Evolutionary conservation across 129 eudicot genomes (phyloP).

Genomic region (Artemisia tridentata): DNA sequence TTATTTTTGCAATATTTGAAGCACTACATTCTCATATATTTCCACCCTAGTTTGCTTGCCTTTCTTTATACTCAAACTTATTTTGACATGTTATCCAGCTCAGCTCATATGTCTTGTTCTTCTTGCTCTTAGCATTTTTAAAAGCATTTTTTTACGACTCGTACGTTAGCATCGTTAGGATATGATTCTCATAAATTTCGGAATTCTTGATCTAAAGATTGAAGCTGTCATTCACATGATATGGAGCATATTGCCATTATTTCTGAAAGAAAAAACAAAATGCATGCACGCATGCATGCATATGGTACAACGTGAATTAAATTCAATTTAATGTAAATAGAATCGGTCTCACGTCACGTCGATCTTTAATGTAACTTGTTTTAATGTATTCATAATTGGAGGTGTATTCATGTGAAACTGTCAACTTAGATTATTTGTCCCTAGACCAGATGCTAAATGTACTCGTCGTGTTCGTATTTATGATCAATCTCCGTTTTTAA

Average conservation of each 20-base stretch:
- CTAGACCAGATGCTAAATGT: background rate
- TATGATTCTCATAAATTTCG: too few relatives aligned
- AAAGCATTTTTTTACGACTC: too few relatives aligned
- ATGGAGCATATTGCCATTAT: background rate
- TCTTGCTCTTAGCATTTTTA: too few relatives aligned
- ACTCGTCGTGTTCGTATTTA: background rate
- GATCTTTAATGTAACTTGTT: background rate
- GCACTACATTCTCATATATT: too few relatives aligned
- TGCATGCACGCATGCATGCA: slow-evolving; percentile 5
- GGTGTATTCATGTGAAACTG: slow-evolving; percentile 18
- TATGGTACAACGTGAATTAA: background rate
- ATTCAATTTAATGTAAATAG: slow-evolving; percentile 3
- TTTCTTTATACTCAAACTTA: too few relatives aligned
- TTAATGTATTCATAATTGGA: background rate
- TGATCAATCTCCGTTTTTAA: background rate
- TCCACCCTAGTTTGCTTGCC: too few relatives aligned
- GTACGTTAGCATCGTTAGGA: too few relatives aligned
- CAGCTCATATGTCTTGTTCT: too few relatives aligned
- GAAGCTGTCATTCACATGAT: background rate
- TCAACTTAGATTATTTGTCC: background rate
- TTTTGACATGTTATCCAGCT: too few relatives aligned
- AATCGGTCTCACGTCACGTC: background rate
- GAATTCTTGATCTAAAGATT: too few relatives aligned
- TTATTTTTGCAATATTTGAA: too few relatives aligned
- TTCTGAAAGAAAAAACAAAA: background rate